A percentile compares a stretch with the other conserved stretches of the same genome.
Evolutionary conservation across 2,329 filamentous ascomycete species (phyloP).

Genomic region (Ceratocystis diversiconidia): DNA sequence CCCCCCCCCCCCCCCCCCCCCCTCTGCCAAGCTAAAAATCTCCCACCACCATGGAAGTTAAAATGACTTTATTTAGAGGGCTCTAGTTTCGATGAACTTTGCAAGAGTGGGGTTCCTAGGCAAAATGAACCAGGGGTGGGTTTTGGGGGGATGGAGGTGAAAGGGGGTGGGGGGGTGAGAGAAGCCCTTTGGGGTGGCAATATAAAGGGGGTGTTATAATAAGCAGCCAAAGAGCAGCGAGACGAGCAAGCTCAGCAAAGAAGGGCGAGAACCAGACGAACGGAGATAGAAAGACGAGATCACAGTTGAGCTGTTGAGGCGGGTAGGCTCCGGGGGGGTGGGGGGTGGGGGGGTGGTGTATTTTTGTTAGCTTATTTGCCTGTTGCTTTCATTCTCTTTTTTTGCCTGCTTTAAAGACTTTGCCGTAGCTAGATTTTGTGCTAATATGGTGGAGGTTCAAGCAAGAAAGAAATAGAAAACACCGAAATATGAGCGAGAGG

Average conservation of each 20-base stretch:
- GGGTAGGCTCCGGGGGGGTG: not conserved
- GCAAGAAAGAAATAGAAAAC: not conserved
- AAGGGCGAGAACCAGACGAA: not conserved
- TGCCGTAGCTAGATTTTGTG: not conserved
- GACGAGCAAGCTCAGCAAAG: not conserved
- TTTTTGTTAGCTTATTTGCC: not conserved
- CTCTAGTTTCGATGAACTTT: not conserved
- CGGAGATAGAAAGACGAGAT: not conserved
- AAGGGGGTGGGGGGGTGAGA: not conserved
- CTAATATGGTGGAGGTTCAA: not conserved
- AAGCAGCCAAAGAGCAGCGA: not conserved
- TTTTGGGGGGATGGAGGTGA: not conserved
- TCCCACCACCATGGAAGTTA: not conserved
- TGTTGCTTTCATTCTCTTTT: not conserved
- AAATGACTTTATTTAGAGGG: slow-evolving; percentile 1
- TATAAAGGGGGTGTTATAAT: not conserved
- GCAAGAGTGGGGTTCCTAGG: not conserved
- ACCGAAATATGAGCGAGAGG: not conserved
- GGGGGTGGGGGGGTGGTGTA: not conserved
- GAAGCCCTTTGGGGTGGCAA: not conserved
- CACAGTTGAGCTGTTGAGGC: not conserved
- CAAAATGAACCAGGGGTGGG: not conserved
- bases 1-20: no score
- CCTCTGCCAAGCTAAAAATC: not conserved
- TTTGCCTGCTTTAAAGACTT: not conserved